A percentile compares a stretch with the other conserved stretches of the same genome.
Evolutionary conservation across 2,329 filamentous ascomycete species (phyloP).

Genomic region (Rhexocercosporidium sp.): DNA sequence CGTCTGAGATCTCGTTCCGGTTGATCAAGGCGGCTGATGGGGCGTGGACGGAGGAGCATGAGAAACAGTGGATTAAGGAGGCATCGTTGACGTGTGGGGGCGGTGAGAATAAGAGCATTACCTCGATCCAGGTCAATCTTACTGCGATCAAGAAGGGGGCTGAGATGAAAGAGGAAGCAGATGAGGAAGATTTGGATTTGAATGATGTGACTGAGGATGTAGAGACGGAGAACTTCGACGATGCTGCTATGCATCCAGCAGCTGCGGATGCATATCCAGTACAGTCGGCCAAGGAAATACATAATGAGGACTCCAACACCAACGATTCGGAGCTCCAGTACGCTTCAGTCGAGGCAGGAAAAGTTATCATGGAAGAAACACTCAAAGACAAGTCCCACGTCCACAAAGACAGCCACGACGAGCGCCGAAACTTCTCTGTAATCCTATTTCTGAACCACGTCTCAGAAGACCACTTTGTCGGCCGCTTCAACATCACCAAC

Average conservation of each 20-base stretch:
- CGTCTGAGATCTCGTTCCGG: background rate
- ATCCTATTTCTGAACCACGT: constrained; percentile 10
- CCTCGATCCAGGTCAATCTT: constrained; percentile 4
- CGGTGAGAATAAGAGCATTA: background rate
- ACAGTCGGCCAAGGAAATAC: background rate
- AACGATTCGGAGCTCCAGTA: background rate
- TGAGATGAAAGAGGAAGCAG: background rate
- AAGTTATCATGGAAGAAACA: background rate
- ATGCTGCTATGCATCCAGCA: no score
- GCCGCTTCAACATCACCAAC: constrained; percentile 15
- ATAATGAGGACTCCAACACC: background rate
- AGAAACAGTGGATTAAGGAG: constrained; percentile 5
- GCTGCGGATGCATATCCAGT: background rate
- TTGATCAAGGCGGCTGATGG: background rate
- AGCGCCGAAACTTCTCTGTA: background rate
- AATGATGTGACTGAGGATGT: no score
- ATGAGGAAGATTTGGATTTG: background rate
- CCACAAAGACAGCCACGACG: background rate
- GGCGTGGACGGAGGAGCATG: constrained; percentile 6
- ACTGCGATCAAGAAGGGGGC: background rate
- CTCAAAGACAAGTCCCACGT: constrained; percentile 1
- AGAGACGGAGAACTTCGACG: no score
- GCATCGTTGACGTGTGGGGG: constrained; percentile 1
- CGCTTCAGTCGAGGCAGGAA: background rate
- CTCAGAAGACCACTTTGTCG: constrained; percentile 4